phyloP scores from a whole-genome alignment of 108 stramenopile genomes.

The Tribonema minus region DNA sequence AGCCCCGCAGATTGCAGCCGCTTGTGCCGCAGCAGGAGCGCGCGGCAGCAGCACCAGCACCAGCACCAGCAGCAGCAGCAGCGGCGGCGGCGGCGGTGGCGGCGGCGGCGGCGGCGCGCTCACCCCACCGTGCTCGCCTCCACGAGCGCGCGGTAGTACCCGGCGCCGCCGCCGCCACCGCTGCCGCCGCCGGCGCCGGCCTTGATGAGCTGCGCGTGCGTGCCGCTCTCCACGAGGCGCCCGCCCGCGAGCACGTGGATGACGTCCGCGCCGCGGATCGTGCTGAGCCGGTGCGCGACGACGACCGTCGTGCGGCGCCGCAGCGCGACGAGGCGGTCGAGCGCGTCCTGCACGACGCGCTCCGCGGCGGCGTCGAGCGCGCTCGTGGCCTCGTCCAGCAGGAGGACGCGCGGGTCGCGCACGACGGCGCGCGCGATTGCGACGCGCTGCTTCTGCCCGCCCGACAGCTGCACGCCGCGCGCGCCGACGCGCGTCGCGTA shows the following conservation, averaged over 20 bases:
- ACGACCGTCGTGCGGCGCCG: slow-evolving; percentile 46
- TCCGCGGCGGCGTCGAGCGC: slow-evolving; percentile 73
- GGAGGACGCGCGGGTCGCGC: slow-evolving; percentile 64
- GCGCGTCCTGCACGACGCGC: slow-evolving; percentile 54
- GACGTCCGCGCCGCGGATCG: slow-evolving; percentile 59
- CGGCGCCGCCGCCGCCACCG: too few relatives aligned
- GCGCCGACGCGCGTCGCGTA: slow-evolving; percentile 65
- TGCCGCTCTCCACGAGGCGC: slow-evolving; percentile 76
- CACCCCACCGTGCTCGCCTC: too few relatives aligned
- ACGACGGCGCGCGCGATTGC: slow-evolving; percentile 89
- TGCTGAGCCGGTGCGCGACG: slow-evolving; percentile 58
- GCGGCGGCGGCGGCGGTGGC: too few relatives aligned
- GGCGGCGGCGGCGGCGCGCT: too few relatives aligned
- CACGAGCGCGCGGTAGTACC: too few relatives aligned
- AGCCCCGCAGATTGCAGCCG: too few relatives aligned
- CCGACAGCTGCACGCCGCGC: slow-evolving; percentile 70
- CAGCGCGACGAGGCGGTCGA: slow-evolving; percentile 45
- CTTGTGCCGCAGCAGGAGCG: too few relatives aligned
- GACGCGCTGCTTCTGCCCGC: slow-evolving; percentile 93
- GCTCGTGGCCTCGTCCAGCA: slow-evolving; percentile 82
- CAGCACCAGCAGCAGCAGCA: too few relatives aligned
- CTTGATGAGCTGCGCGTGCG: slow-evolving; percentile 83
- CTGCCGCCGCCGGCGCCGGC: too few relatives aligned
- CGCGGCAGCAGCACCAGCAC: too few relatives aligned
- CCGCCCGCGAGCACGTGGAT: slow-evolving; percentile 80